A percentile compares a stretch with the other conserved stretches of the same genome.
phyloP scores from a whole-genome alignment of 805 yeast species.

The Candida railenensis region DNA sequence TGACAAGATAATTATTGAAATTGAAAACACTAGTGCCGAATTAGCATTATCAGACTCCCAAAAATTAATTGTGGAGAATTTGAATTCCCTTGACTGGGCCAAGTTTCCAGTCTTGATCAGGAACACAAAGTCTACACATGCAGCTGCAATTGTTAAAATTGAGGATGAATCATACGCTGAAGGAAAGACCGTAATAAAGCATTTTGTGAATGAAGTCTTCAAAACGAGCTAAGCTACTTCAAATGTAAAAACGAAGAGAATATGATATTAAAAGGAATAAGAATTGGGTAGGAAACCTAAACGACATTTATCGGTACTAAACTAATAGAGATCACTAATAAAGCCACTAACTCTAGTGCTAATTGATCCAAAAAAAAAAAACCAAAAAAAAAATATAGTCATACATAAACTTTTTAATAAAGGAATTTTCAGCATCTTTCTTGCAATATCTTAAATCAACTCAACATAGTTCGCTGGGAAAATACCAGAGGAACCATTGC shows the following conservation, averaged over 20 bases:
- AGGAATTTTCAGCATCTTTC: background rate
- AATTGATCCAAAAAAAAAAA: background rate
- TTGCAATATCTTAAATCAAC: conserved; percentile 41
- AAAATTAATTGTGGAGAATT: conserved; percentile 47
- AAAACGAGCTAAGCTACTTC: conserved; percentile 1
- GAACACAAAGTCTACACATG: conserved; percentile 68
- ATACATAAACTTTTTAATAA: background rate
- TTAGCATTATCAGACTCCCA: conserved; percentile 45
- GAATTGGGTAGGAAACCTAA: background rate
- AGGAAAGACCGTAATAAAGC: conserved; percentile 66
- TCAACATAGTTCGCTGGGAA: conserved; percentile 98
- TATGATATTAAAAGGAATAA: too few species aligned
- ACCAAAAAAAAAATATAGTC: background rate
- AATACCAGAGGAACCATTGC: conserved; percentile 82
- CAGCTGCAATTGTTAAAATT: conserved; percentile 73
- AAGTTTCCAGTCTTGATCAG: conserved; percentile 72
- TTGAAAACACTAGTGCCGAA: conserved; percentile 18
- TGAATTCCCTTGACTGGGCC: conserved; percentile 64
- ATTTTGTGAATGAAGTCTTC: conserved; percentile 51
- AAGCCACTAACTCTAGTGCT: background rate
- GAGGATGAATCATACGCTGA: conserved; percentile 44
- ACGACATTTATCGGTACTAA: background rate
- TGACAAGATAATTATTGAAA: conserved; percentile 7
- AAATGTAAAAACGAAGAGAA: background rate
- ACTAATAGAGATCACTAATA: too few species aligned